Conservation (phyloP, 1,284 basidiomycete genomes). For the Cutaneotrichosporon spelunceum region DNA sequence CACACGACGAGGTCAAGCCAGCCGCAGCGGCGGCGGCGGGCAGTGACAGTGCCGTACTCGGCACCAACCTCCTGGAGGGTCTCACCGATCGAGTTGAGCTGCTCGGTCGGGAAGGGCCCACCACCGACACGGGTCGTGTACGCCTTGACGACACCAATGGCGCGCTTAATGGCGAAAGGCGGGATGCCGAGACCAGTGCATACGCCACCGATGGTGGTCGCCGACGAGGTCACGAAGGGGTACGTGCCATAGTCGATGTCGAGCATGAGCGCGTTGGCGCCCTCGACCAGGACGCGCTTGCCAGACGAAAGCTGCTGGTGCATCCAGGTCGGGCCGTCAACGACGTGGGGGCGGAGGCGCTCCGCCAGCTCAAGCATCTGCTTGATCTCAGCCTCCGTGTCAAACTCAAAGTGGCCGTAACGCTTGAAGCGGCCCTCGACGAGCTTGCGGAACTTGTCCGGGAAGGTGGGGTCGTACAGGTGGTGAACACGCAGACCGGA, state of each 20-base stretch:
- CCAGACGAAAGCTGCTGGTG: constrained; percentile 60
- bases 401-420: constrained; percentile 97
- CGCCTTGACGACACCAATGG: constrained; percentile 92
- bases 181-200: constrained; percentile 95
- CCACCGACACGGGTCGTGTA: constrained; percentile 97
- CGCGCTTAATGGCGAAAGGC: constrained; percentile 75
- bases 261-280: constrained; percentile 97
- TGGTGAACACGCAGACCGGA: constrained; percentile 95
- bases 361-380: constrained; percentile 88
- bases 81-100: constrained; percentile 77
- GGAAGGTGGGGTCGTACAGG: constrained; percentile 87
- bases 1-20: constrained; percentile 97
- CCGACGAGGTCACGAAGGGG: constrained; percentile 92
- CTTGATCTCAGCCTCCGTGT: constrained; percentile 92
- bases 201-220: constrained; percentile 86
- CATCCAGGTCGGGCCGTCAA: constrained; percentile 45
- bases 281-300: constrained; percentile 87
- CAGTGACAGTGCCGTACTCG: constrained; percentile 90
- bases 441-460: constrained; percentile 86
- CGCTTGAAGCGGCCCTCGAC: constrained; percentile 98
- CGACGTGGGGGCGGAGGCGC: constrained; percentile 80
- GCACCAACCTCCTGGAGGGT: constrained; percentile 91
- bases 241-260: constrained; percentile 98
- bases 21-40: constrained; percentile 85
- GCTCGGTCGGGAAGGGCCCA: constrained; percentile 96